Base-by-base conservation (phyloP, 441 rosid species). In the Viola pubescens region DNA sequence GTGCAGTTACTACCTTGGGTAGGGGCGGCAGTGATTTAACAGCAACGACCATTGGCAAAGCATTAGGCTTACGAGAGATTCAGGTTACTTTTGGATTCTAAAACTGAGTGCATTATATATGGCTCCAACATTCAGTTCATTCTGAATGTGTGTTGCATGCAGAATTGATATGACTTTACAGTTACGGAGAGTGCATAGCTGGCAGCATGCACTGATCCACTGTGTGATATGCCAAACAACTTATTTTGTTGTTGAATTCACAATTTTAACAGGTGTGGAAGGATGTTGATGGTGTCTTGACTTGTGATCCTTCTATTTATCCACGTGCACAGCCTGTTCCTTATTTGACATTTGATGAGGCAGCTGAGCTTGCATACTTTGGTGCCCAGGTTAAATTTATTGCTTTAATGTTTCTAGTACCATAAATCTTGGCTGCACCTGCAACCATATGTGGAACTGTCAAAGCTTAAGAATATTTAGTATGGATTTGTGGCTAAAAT, bases 291-390 rank as follows among this genome's bases (percentile, higher is more conserved):
- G 95, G 95, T 54, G 95, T 48, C 52, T 48, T 48, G 52, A 48
- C 52, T 8, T 13, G 52, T 12, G 52, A 48, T 48, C 52, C 52
- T 12, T n/a, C 52, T 12, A 48, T 48, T 48, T 48, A 48, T 48
- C 52, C 52, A 48, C 52, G 19, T 11, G 19, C 52, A 4, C 19
- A 48, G 52, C 52, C 19, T 48, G 52, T 48, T 14, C 52, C 52
- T 9, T 48, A 9, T 13, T 72, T 92, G 68, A 89, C 98, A 57
- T 92, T 92, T 45, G 98, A 89, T 6, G 98, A 92, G 75, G 98
- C 98, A 62, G 97, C 98, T 55, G 98, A 92, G 74, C 97, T 92
- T 67, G 98, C 98, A 56, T 92, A 92, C 78, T 92, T 86, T 78
- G 98, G 98, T 62, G 97, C 98, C 9, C 97, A 92, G 91, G 97